Evolutionary conservation across 164 flowering plant genomes (phyloP), one percentile per base, ranked within the genome.

Genomic region (Sedum album): DNA sequence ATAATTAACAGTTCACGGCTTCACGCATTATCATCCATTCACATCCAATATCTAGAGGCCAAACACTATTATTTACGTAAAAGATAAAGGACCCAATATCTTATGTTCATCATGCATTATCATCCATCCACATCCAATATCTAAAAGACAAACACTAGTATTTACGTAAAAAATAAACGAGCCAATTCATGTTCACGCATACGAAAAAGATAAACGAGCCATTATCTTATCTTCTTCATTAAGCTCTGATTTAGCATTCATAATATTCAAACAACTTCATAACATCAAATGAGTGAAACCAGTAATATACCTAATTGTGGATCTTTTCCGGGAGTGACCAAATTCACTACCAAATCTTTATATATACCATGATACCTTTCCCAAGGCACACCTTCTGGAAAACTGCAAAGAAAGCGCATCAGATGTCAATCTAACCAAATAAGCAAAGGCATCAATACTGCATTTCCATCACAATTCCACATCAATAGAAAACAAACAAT

Each of bases 1-100:
- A n/a, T n/a, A n/a, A n/a, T n/a, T n/a, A n/a, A n/a, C n/a, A n/a
- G n/a, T n/a, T n/a, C n/a, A n/a, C n/a, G n/a, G n/a, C n/a, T n/a
- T 35, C 3, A 35, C 7, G 38, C 38, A 35, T 35, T 35, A 35
- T 95, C 78, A 95, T 96, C 38, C 96, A 94, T 94, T 82, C 33
- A 76, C 73, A 65, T 23, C 60, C 36, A 18, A 35, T 15, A 36
- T 31, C 11, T 2, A 14, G 5, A 13, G 13, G 20, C 11, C 8
- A 11, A 57, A 46, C 51, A 46, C 7, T 30, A 21, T 21, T 21
- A 21, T 53, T 23, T 33, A 14, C 1, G 13, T 15, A 8, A 15
- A 23, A 15, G 31, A 2, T 6, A 57, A 28, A 11, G 18, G n/a
- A n/a, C n/a, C n/a, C n/a, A n/a, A n/a, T n/a, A n/a, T n/a, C n/a